Percentiles rank a stretch among this genome's conserved stretches.
These are phyloP conservation scores for Cucumis sativus DNA, from an alignment of 306 rosid genomes.

Conservation along the genomic window Cucumber_9930_V3 NC_026657.2:10441501-10442000, in stretches of 20 bases:
- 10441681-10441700: background rate
- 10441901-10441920: constrained; percentile 19
- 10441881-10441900: constrained; percentile 71
- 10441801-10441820: background rate
- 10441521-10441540: background rate
- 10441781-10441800: constrained; percentile 1
- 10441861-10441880: constrained; percentile 26
- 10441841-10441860: constrained; percentile 15
- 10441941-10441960: background rate
- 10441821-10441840: constrained; percentile 14
- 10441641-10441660: background rate
- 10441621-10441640: background rate
- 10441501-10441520: constrained; percentile 1
- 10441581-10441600: background rate
- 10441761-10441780: background rate
- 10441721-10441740: background rate
- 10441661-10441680: background rate
- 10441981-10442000: background rate
- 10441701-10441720: background rate
- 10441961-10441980: background rate
- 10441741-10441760: background rate
- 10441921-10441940: background rate
- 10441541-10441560: background rate
- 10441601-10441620: background rate
- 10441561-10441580: background rate